Evolutionary conservation across 768 basidiomycete species (phyloP), one percentile per base, ranked within the genome.

Genomic region (Panaeolus papilionaceus): DNA sequence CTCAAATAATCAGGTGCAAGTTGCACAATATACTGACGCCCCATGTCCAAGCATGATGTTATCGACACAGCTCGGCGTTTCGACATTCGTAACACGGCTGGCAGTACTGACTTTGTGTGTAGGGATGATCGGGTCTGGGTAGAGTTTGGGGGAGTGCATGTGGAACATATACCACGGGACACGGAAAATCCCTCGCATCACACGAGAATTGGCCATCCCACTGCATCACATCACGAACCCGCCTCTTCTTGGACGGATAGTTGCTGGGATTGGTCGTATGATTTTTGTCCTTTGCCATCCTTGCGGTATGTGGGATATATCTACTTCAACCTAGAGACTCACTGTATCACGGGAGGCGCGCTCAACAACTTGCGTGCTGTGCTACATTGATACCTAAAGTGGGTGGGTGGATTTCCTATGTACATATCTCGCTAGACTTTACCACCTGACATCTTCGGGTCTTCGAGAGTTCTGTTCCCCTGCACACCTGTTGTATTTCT

Each of bases 1-100:
- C 3, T 58, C 28, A 16, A 58, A 58, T 58, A 58, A 58, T 58
- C 54, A 58, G 54, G 54, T 33, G 54, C 54, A 37, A 33, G 6
- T 12, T 58, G 54, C 28, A 51, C 5, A 26, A 16, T 33, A 11
- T n/a, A 18, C 10, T 28, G 26, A 33, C 54, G 10, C 3, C 23
- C 44, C 44, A 45, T 45, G 44, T 20, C 44, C 44, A 45, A 3
- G 44, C 7, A 42, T 10, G 16, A 42, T 42, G 40, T 42, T 16
- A 11, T 49, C 11, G n/a, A 49, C 20, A 7, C 23, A 23, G 9
- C 11, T 26, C 7, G 47, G 20, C 20, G 20, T 8, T 26, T 20
- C 20, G 20, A 49, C 7, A 1, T 5, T 49, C 23, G n/a, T 12
- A 49, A 20, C 3, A 49, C 20, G 47, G 20, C 20, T 2, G 20